These are phyloP conservation scores for Inga leiocalycina DNA, from an alignment of 306 rosid species.

Conservation along the genomic window DNA sequence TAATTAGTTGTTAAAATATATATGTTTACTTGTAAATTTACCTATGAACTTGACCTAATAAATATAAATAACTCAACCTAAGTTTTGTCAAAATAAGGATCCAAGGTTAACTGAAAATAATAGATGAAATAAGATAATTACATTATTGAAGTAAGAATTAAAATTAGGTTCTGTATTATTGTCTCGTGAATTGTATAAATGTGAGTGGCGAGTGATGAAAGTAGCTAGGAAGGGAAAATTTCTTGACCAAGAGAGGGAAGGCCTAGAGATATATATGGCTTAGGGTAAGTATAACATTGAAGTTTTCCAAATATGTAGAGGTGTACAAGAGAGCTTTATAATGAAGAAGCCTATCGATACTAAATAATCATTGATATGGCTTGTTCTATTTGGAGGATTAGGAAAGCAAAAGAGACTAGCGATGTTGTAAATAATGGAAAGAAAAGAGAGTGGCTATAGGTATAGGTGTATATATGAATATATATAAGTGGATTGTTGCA, in stretches of 20 bases:
- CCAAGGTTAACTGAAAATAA: too few relatives aligned
- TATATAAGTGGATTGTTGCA: slow-evolving; percentile 17
- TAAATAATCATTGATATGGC: neutral
- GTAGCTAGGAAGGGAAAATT: too few relatives aligned
- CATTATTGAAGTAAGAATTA: too few relatives aligned
- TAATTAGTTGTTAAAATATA: too few relatives aligned
- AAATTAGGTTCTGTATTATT: too few relatives aligned
- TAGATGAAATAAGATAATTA: too few relatives aligned
- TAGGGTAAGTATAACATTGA: neutral
- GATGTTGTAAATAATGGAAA: neutral
- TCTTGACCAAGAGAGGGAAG: neutral
- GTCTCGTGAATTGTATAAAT: too few relatives aligned
- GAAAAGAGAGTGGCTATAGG: neutral
- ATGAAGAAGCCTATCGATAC: neutral
- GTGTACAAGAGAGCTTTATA: neutral
- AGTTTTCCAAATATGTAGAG: neutral
- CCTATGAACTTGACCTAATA: too few relatives aligned
- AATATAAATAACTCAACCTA: too few relatives aligned
- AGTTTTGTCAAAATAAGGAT: too few relatives aligned
- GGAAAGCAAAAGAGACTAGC: neutral
- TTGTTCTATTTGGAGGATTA: neutral
- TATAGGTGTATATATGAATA: neutral
- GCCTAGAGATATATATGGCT: neutral
- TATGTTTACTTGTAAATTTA: too few relatives aligned
- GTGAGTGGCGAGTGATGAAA: too few relatives aligned